Base-by-base conservation (phyloP, 2,329 filamentous ascomycete genomes). In the Ampelomyces quisqualis region DNA sequence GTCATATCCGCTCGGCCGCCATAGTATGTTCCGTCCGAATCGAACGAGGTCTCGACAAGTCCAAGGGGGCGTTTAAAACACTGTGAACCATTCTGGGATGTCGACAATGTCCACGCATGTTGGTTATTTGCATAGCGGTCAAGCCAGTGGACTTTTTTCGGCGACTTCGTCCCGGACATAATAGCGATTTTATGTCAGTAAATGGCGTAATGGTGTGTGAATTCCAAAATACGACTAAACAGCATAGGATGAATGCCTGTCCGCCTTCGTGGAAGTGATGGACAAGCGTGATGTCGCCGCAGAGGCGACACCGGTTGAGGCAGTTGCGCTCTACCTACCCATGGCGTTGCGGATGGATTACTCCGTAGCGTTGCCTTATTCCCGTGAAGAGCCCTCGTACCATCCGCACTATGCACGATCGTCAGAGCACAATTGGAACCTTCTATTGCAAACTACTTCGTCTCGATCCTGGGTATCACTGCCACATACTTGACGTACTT, bases 1-100 rank as follows among this genome's bases (percentile, higher is more conserved):
- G 67, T 72, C 45, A 75, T 65, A 38, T 76, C 73, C 14, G 73
- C 73, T 37, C 72, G 59, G 5, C 73, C 73, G 40, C 71, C 71
- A 35, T 61, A 72, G 33, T 71, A 64, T 5, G 58, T 47, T 3
- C 73, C 73, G 53, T 75, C 73, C 0, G 54, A 51, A 43, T 75
- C 72, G 55, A 76, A 76, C 8, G 64, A 64, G 1, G 57, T 64
- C 41, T 76, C 73, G 0, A 74, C 68, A 4, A 73, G 57, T 1
- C 73, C 73, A 1, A 74, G 45, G 0, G 70, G 70, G 7, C 72
- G 58, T 13, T 53, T 55, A 41, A 65, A 70, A 10, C 51, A 43
- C 21, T 42, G 43, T 22, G 39, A 39, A 11, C 56, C 61, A 32
- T 54, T 42, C 2, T 45, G 7, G 3, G 35, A 18, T 34, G 30